Evolutionary conservation across 2,329 filamentous ascomycete species (phyloP).

Genomic region (Fusarium foetens): DNA sequence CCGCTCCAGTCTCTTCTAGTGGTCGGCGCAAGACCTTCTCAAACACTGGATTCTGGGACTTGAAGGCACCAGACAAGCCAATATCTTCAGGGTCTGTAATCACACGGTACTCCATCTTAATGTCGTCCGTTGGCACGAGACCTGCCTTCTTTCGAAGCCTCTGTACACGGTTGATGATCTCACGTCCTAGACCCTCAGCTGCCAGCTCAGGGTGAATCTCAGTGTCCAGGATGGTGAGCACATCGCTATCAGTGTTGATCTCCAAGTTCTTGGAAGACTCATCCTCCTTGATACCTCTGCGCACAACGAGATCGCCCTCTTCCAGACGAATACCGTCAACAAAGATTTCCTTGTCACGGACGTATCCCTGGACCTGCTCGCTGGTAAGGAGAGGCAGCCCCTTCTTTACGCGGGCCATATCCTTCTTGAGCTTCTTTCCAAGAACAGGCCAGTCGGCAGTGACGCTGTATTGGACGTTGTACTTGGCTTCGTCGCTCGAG

Average conservation of each 20-base stretch:
- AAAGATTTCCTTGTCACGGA: conserved; percentile 76
- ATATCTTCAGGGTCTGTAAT: conserved; percentile 81
- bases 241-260: conserved; percentile 87
- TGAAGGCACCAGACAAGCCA: conserved; percentile 76
- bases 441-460: conserved; percentile 92
- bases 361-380: conserved; percentile 82
- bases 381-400: conserved; percentile 82
- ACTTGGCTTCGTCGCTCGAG: conserved; percentile 86
- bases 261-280: conserved; percentile 79
- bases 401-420: conserved; percentile 90
- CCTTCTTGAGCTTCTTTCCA: conserved; percentile 97
- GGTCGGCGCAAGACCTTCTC: conserved; percentile 82
- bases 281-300: conserved; percentile 79
- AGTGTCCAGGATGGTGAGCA: conserved; percentile 89
- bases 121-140: conserved; percentile 89
- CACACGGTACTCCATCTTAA: conserved; percentile 92
- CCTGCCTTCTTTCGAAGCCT: conserved; percentile 93
- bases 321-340: conserved; percentile 89
- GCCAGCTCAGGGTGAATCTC: conserved; percentile 85
- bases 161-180: conserved; percentile 94
- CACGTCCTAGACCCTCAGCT: conserved; percentile 87
- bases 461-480: conserved; percentile 91
- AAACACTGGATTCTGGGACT: conserved; percentile 73
- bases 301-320: conserved; percentile 81
- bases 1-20: conserved; percentile 63